Conservation (phyloP, 768 basidiomycete genomes). For the Panus rudis region DNA sequence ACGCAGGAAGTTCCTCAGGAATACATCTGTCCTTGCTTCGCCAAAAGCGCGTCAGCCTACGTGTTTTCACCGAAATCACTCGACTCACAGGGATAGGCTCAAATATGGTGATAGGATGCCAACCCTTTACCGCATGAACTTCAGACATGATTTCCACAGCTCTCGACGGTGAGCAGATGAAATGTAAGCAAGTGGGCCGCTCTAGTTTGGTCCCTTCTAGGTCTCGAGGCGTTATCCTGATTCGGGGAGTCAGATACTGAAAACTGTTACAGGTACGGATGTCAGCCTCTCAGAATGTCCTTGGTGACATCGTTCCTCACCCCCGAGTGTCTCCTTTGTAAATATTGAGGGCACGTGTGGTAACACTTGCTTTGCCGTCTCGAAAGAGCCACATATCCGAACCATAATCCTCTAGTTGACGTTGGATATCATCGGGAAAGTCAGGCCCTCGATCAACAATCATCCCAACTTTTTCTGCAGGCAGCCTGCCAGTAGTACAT, state of each 20-base stretch:
- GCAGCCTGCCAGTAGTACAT: slow-evolving; percentile 46
- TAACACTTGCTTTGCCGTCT: slow-evolving; percentile 44
- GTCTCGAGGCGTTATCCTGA: slow-evolving; percentile 67
- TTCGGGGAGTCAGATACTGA: slow-evolving; percentile 66
- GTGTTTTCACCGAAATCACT: no score
- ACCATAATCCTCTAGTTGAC: slow-evolving; percentile 55
- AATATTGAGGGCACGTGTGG: slow-evolving; percentile 67
- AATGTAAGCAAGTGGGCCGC: slow-evolving; percentile 57
- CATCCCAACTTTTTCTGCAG: slow-evolving; percentile 64
- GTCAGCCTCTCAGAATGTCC: slow-evolving; percentile 1
- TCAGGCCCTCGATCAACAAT: slow-evolving; percentile 77
- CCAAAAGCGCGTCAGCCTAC: not conserved
- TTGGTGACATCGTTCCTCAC: slow-evolving; percentile 31
- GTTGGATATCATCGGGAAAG: slow-evolving; percentile 56
- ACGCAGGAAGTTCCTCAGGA: slow-evolving; percentile 69
- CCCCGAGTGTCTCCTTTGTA: slow-evolving; percentile 69
- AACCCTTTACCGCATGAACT: slow-evolving; percentile 41
- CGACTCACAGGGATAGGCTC: slow-evolving; percentile 84
- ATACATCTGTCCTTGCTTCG: slow-evolving; percentile 61
- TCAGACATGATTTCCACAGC: slow-evolving; percentile 63
- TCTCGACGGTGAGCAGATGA: slow-evolving; percentile 77
- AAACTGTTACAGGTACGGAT: slow-evolving; percentile 41
- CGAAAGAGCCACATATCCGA: slow-evolving; percentile 74
- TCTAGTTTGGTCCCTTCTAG: slow-evolving; percentile 46
- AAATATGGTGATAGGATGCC: slow-evolving; percentile 67